Conservation (phyloP, 306 rosid species). For the Citrullus mucosospermus region DNA sequence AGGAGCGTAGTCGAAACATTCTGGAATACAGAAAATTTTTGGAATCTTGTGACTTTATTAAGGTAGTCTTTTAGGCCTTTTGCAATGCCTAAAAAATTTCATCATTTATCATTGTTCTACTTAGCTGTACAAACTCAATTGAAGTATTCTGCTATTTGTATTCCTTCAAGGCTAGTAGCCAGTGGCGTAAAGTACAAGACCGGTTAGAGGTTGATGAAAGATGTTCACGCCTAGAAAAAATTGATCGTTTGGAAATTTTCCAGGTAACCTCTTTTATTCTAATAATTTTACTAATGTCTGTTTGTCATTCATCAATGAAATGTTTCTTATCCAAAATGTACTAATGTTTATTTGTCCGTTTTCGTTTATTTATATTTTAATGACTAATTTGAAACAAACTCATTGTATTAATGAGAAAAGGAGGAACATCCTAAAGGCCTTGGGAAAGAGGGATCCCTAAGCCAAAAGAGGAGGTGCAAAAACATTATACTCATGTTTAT, state of each 20-base stretch:
- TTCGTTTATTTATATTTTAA: neutral
- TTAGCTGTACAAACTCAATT: slow-evolving; percentile 9
- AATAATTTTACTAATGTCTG: neutral
- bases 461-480: neutral
- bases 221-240: slow-evolving; percentile 77
- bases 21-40: slow-evolving; percentile 56
- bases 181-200: slow-evolving; percentile 95
- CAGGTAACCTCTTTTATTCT: slow-evolving; percentile 31
- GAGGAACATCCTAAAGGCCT: neutral
- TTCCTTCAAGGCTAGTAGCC: slow-evolving; percentile 56
- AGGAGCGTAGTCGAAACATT: slow-evolving; percentile 50
- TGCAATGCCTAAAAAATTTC: neutral
- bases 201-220: slow-evolving; percentile 88
- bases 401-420: neutral
- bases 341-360: neutral
- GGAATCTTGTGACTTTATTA: slow-evolving; percentile 87
- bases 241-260: slow-evolving; percentile 68
- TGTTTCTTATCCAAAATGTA: neutral
- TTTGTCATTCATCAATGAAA: neutral
- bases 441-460: neutral
- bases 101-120: slow-evolving; percentile 8
- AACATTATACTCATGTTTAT: neutral
- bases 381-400: neutral
- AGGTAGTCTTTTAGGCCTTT: slow-evolving; percentile 28
- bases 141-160: slow-evolving; percentile 9